These are phyloP conservation scores for Singerocomus inundabilis DNA, from an alignment of 1,284 basidiomycete genomes.

Conservation along the genomic window DNA sequence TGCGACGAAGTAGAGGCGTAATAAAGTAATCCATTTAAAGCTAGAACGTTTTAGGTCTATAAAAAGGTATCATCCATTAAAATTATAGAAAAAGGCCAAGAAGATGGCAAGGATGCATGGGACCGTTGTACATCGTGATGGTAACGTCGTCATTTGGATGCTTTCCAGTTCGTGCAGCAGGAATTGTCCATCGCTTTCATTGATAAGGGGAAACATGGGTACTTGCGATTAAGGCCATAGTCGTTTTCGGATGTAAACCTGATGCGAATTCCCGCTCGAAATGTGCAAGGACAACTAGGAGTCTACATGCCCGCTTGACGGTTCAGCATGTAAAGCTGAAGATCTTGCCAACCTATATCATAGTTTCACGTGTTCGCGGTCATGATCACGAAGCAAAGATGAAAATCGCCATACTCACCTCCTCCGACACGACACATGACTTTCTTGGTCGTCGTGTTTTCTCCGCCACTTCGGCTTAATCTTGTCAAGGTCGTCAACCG, in stretches of 20 bases:
- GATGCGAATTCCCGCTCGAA: background rate
- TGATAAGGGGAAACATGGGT: slow-evolving; percentile 6
- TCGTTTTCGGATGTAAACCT: background rate
- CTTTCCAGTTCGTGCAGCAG: slow-evolving; percentile 27
- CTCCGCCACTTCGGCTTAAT: slow-evolving; percentile 46
- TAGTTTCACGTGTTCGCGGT: slow-evolving; percentile 4
- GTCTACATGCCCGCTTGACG: slow-evolving; percentile 56
- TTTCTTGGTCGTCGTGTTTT: slow-evolving; percentile 61
- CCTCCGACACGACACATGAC: slow-evolving; percentile 86
- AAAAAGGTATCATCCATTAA: slow-evolving; percentile 3
- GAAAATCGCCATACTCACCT: slow-evolving; percentile 45
- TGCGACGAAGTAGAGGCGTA: slow-evolving; percentile 11
- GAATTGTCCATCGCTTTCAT: slow-evolving; percentile 19
- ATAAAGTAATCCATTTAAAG: slow-evolving; percentile 16
- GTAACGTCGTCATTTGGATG: slow-evolving; percentile 28
- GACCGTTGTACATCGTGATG: slow-evolving; percentile 26
- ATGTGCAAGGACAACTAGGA: background rate
- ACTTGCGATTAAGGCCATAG: background rate
- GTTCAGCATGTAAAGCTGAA: slow-evolving; percentile 76
- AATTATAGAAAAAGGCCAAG: slow-evolving; percentile 1
- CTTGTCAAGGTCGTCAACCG: slow-evolving; percentile 76
- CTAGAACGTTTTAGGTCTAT: background rate
- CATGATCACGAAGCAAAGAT: slow-evolving; percentile 1
- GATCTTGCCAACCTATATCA: slow-evolving; percentile 79
- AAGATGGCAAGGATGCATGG: slow-evolving; percentile 19